Conservation (phyloP, 2,329 filamentous ascomycete species). For the Botrytis fragariae region DNA sequence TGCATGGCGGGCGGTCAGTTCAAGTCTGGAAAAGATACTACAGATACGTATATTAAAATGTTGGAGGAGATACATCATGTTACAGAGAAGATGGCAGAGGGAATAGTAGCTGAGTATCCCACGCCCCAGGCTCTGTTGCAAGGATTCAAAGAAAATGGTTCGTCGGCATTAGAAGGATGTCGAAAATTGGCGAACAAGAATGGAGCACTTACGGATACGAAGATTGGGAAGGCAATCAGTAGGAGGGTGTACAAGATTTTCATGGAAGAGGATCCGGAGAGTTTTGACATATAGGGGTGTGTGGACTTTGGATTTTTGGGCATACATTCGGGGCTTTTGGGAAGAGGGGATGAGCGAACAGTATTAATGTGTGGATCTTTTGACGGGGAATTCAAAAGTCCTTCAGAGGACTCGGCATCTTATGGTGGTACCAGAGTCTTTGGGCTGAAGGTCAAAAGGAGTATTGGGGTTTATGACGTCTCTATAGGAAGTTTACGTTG, state of each 20-base stretch:
- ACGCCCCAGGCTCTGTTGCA: constrained; percentile 56
- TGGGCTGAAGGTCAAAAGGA: background rate
- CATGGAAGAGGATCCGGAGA: constrained; percentile 49
- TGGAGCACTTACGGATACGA: constrained; percentile 52
- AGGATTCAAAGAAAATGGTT: constrained; percentile 57
- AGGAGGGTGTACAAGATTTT: constrained; percentile 60
- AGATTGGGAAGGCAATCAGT: constrained; percentile 58
- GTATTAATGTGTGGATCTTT: background rate
- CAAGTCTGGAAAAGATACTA: constrained; percentile 60
- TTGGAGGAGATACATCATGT: constrained; percentile 71
- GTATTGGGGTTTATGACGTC: background rate
- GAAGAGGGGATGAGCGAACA: constrained; percentile 37
- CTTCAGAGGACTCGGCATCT: background rate
- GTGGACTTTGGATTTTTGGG: background rate
- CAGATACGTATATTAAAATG: constrained; percentile 72
- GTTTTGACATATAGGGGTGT: constrained; percentile 27
- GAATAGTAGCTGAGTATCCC: constrained; percentile 60
- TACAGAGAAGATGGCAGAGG: constrained; percentile 69
- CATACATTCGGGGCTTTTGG: background rate
- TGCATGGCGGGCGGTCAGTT: constrained; percentile 81
- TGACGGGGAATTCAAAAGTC: too few relatives aligned
- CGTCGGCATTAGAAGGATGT: constrained; percentile 60
- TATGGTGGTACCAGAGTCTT: background rate
- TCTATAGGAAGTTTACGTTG: background rate
- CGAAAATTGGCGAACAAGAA: constrained; percentile 56